Evolutionary conservation across 345 rosid genomes (phyloP), one percentile per base, ranked within the genome.

Genomic region (Aegle marmelos): DNA sequence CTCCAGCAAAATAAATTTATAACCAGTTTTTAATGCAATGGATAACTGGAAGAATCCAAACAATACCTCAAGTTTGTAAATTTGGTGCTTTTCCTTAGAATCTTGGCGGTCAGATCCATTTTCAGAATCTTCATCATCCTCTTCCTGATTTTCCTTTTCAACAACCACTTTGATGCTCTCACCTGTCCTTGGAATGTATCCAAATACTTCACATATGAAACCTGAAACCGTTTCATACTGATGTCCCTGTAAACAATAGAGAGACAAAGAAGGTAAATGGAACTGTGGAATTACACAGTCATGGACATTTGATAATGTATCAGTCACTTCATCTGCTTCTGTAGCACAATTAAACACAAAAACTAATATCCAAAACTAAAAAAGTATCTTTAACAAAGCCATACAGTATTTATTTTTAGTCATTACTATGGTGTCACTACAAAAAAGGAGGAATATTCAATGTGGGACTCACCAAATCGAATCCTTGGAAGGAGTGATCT

Each of bases 161-260:
- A 96, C 89, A 50, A 89, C 89, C 74, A 94, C 91, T 73, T 86
- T 91, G 74, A 96, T 82, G 70, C 89, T 90, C 85, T 96, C 99
- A 39, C 99, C 98, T 27, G 98, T 96, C 90, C 92, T 89, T 58
- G 98, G 99, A 72, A 96, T 96, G 78, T 92, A 96, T 76, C 99
- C 99, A 88, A 96, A 96, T 81, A 93, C 95, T 82, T 96, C 99
- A 4, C 99, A 94, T 74, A 96, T 85, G 81, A 91, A 96, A 70
- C 98, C 99, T 13, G 99, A 96, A 27, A 94, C 99, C 25, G 99
- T 94, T 92, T 96, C 98, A 21, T 94, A 96, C 81, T 94, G 99
- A 87, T 91, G 95, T 66, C 87, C 99, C 99, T 96, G 90, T 75
- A 73, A 53, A 61, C 73, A 50, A 14, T 7, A 7, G n/a, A 24